A percentile compares a stretch with the other conserved stretches of the same genome.
Conservation (phyloP, 169 alveolate genomes). For the Plasmodium chabaudi region DNA sequence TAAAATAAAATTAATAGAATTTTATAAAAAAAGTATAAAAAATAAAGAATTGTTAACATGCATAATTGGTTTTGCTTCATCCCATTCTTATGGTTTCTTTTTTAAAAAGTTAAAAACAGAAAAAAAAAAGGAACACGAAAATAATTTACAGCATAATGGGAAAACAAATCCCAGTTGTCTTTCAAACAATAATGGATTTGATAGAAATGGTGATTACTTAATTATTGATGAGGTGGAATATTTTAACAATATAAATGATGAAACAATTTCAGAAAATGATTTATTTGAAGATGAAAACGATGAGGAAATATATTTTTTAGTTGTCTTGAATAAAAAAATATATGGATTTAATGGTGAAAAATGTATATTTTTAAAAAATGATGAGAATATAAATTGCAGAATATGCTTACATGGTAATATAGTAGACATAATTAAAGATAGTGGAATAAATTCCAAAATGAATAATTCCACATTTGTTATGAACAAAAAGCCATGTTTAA, state of each 20-base stretch:
- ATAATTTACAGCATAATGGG: neutral
- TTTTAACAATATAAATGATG: neutral
- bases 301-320: conserved; percentile 23
- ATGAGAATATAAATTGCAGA: conserved; percentile 35
- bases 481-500: conserved; percentile 30
- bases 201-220: conserved; percentile 4
- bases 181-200: neutral
- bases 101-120: conserved; percentile 13
- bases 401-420: conserved; percentile 51
- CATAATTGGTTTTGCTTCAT: conserved; percentile 66
- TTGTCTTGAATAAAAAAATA: conserved; percentile 24
- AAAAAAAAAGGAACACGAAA: neutral
- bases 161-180: neutral
- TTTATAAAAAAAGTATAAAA: conserved; percentile 27
- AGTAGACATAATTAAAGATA: conserved; percentile 29
- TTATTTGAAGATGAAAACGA: neutral
- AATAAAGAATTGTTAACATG: conserved; percentile 36
- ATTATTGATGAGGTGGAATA: neutral
- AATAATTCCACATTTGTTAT: conserved; percentile 15
- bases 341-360: conserved; percentile 28
- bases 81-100: conserved; percentile 58
- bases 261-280: neutral
- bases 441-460: neutral
- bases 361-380: conserved; percentile 62
- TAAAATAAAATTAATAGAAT: conserved; percentile 34